phyloP scores from a whole-genome alignment of 257 asterid genomes.

The Nicotiana benthamiana region DNA sequence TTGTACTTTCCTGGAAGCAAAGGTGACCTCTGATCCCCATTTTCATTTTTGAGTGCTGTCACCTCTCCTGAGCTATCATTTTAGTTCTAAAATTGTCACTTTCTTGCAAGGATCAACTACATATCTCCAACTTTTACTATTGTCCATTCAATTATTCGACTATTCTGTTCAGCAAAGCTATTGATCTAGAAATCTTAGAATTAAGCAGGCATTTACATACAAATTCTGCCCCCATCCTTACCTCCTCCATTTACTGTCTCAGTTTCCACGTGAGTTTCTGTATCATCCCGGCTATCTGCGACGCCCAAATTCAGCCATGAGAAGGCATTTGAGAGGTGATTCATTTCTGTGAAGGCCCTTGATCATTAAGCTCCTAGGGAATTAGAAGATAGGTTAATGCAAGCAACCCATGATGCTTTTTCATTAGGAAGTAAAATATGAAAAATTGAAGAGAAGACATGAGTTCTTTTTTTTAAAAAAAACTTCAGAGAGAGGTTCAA shows the following conservation, averaged over 20 bases:
- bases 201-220: not conserved
- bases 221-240: not conserved
- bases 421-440: not conserved
- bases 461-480: not conserved
- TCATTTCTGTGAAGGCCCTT: slow-evolving; percentile 30
- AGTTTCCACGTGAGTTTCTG: slow-evolving; percentile 11
- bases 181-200: not conserved
- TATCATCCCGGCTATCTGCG: slow-evolving; percentile 27
- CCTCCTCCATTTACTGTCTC: slow-evolving; percentile 18
- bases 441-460: not conserved
- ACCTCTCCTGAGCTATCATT: slow-evolving; percentile 21
- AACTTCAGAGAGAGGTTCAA: not conserved
- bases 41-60: slow-evolving; percentile 19
- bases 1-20: slow-evolving; percentile 28
- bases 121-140: not conserved
- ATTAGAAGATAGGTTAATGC: not conserved
- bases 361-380: slow-evolving; percentile 18
- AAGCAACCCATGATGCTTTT: not conserved
- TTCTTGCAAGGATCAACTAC: not conserved
- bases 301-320: slow-evolving; percentile 56
- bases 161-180: not conserved
- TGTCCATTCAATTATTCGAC: not conserved
- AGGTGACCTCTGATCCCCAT: slow-evolving; percentile 18
- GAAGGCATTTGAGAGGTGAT: slow-evolving; percentile 53
- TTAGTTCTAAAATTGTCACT: slow-evolving; percentile 7